Base-by-base conservation (phyloP, 257 asterid species). In the Ilex aquifolium region DNA sequence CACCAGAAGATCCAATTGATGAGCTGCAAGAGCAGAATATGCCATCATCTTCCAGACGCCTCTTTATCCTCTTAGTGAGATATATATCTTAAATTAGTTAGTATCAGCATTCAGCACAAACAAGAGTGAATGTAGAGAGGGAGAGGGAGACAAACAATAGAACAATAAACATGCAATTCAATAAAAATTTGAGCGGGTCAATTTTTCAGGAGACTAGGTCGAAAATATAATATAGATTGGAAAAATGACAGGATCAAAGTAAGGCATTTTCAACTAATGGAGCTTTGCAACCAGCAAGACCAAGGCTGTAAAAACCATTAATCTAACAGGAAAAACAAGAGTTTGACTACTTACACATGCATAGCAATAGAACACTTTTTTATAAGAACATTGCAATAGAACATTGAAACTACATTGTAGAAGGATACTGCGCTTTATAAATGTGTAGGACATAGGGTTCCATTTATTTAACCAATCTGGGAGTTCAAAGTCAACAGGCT, bases 351-450 rank as follows among this genome's bases (percentile, higher is more conserved):
- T 46, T 11, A 10, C 15, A 46, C 52, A 36, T 36, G 44, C 36
- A 52, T 65, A 39, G 54, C 29, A 40, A 39, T 56, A 62, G 57
- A 66, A 57, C 50, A 58, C 13, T 57, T 21, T 21, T 21, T 21
- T 21, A 21, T 21, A 21, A 21, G 27, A 21, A 21, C 27, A 58
- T 21, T 57, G 31, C n/a, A n/a, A n/a, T 56, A 62, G 57, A 66
- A 57, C 50, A 58, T 21, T 57, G 31, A 31, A 51, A 16, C 55
- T 15, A 67, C 29, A 52, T 31, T 31, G 67, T 15, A 52, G 21
- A 72, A 72, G 95, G 98, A 92, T 92, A 92, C 99, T 92, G 74
- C 96, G 95, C 75, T 73, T 87, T 79, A 92, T 92, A 63, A 31
- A 71, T 61, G 83, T 79, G 86, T 71, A 92, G 31, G 95, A 65